Evolutionary conservation across 177 flowering plant genomes (phyloP).

Genomic region (Tripterygium wilfordii): DNA sequence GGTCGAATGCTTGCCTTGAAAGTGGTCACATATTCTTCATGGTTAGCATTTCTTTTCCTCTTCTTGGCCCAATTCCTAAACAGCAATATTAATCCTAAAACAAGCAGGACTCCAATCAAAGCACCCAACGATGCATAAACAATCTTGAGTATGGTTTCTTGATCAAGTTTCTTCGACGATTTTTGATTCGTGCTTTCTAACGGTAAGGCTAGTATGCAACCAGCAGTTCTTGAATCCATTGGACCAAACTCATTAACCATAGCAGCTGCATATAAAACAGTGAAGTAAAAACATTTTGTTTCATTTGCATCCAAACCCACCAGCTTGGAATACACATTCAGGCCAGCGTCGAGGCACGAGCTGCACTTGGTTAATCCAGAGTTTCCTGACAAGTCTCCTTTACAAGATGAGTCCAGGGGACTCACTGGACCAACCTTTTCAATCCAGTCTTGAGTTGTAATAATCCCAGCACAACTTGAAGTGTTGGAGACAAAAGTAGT

Average conservation of each 20-base stretch:
- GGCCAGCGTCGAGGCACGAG: constrained; percentile 32
- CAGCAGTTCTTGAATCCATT: constrained; percentile 16
- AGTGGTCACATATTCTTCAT: constrained; percentile 17
- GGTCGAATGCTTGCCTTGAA: constrained; percentile 20
- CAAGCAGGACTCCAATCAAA: constrained; percentile 8
- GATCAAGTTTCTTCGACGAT: neutral
- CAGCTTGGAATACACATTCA: constrained; percentile 24
- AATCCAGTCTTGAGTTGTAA: constrained; percentile 32
- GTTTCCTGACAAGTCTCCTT: constrained; percentile 23
- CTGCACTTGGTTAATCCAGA: constrained; percentile 26
- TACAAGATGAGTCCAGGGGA: constrained; percentile 16
- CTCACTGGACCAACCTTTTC: constrained; percentile 21
- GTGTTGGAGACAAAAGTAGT: constrained; percentile 19
- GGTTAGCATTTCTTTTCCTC: constrained; percentile 8
- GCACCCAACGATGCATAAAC: constrained; percentile 17
- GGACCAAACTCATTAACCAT: constrained; percentile 37
- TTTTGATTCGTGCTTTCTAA: constrained; percentile 1
- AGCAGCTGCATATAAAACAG: constrained; percentile 37
- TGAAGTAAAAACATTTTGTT: constrained; percentile 36
- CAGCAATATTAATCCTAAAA: constrained; percentile 6
- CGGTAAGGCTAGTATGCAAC: constrained; percentile 33
- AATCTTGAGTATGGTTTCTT: constrained; percentile 7
- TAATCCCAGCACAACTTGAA: constrained; percentile 37
- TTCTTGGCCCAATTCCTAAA: constrained; percentile 17
- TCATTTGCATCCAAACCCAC: constrained; percentile 20